Evolutionary conservation across 345 rosid genomes (phyloP).

Genomic region (Cochlearia excelsa): DNA sequence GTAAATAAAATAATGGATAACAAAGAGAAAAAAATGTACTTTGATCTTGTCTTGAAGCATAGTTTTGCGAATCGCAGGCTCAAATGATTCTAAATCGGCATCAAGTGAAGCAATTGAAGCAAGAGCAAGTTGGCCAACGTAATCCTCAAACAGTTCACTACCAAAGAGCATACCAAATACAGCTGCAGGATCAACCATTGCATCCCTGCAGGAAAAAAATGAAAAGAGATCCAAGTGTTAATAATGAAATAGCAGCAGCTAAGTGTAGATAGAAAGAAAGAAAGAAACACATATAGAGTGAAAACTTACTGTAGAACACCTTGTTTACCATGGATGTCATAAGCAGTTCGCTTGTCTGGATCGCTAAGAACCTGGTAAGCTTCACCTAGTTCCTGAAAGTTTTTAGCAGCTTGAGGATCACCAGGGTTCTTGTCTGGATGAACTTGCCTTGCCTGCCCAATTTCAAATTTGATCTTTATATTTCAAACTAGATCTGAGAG

Average conservation of each 20-base stretch:
- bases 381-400: conserved; percentile 95
- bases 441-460: conserved; percentile 71
- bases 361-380: conserved; percentile 93
- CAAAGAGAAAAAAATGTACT: conserved; percentile 36
- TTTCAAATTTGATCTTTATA: background rate
- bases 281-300: background rate
- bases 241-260: no score
- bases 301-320: conserved; percentile 71
- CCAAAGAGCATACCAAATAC: conserved; percentile 95
- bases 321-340: conserved; percentile 81
- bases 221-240: background rate
- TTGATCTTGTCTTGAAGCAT: conserved; percentile 66
- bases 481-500: background rate
- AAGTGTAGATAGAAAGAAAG: no score
- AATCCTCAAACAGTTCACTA: conserved; percentile 87
- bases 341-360: conserved; percentile 80
- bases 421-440: conserved; percentile 96
- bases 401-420: conserved; percentile 85
- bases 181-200: conserved; percentile 85
- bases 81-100: conserved; percentile 50
- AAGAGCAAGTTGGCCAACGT: conserved; percentile 82
- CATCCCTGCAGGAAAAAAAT: conserved; percentile 47
- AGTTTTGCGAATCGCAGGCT: conserved; percentile 45
- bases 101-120: conserved; percentile 59
- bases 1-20: background rate